Evolutionary conservation across 2,329 filamentous ascomycete species (phyloP).

Genomic region (Calonectria montana): DNA sequence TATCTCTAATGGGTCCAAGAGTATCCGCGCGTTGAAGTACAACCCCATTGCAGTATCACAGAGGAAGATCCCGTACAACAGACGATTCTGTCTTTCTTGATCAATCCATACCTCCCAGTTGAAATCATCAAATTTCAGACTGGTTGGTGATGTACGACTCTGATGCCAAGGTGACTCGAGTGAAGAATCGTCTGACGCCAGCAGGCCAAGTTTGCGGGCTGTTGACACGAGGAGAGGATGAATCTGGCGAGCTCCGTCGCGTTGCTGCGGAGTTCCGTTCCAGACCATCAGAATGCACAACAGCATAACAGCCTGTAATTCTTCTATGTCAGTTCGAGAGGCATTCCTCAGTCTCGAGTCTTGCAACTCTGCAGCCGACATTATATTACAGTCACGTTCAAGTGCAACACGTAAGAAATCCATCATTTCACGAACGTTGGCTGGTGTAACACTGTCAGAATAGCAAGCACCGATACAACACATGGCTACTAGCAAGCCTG

Average conservation of each 20-base stretch:
- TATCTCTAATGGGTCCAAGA: conserved; percentile 73
- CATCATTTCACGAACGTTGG: conserved; percentile 76
- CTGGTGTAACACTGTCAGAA: conserved; percentile 69
- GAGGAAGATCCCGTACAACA: conserved; percentile 74
- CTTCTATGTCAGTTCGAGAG: conserved; percentile 64
- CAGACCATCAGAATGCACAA: conserved; percentile 73
- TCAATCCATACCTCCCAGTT: conserved; percentile 76
- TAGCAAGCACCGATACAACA: conserved; percentile 82
- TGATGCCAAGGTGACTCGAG: conserved; percentile 72
- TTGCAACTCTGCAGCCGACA: conserved; percentile 45
- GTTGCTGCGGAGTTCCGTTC: conserved; percentile 76
- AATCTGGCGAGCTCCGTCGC: conserved; percentile 70
- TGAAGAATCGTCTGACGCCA: conserved; percentile 61
- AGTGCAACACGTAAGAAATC: conserved; percentile 70
- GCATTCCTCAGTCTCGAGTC: conserved; percentile 40
- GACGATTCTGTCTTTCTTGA: conserved; percentile 75
- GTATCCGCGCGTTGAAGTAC: conserved; percentile 76
- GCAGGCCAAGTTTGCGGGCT: conserved; percentile 66
- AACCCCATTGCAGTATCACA: conserved; percentile 74
- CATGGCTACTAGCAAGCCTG: conserved; percentile 75
- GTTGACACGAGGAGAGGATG: conserved; percentile 68
- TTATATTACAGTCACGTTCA: conserved; percentile 64
- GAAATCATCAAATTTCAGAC: conserved; percentile 64
- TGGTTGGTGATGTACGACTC: conserved; percentile 58
- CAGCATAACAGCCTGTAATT: conserved; percentile 74